Base-by-base conservation (phyloP, 192 early-diverging fungal genomes). In the Lobulomyces angularis region DNA sequence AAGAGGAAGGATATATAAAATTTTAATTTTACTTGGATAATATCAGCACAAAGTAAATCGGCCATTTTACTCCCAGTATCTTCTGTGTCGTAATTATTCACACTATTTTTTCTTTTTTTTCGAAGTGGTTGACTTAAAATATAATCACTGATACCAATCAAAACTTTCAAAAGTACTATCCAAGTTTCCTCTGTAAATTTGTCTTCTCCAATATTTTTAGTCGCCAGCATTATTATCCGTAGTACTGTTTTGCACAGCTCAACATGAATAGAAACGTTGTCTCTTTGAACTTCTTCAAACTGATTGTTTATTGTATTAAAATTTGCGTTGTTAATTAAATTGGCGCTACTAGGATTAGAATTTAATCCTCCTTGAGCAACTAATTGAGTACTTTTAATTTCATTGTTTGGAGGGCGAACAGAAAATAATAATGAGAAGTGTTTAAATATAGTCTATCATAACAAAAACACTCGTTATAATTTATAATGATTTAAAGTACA, bases 141-240 rank as follows among this genome's bases (percentile, higher is more conserved):
- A 30, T 67, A 71, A 40, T 90, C 87, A 0, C 79, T 62, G 24
- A 83, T 67, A 9, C 85, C 87, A 2, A 90, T 45, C 17, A 90
- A 48, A 9, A 90, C 80, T 45, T 86, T 86, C 14, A 90, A 54
- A 7, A 90, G 50, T 2, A 84, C 74, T 16, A 67, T 64, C 87
- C 87, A 90, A 0, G 84, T 90, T 26, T 81, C 80, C 41, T 71
- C 56, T 1, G 76, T 73, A 33, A 86, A 76, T 28, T 46, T n/a
- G n/a, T n/a, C 43, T n/a, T 48, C 35, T 1, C 70, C 71, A 8
- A 81, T 51, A 5, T 71, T 71, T 37, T 77, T 59, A 5, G 67
- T 77, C 14, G 79, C 75, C 48, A 60, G 71, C 5, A 66, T 61
- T 6, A 87, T 35, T 0, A 83, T 65, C 0, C 62, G 61, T 0